A percentile compares a stretch with the other conserved stretches of the same genome.
Conservation (phyloP, 768 basidiomycete species). For the Suillus spraguei region DNA sequence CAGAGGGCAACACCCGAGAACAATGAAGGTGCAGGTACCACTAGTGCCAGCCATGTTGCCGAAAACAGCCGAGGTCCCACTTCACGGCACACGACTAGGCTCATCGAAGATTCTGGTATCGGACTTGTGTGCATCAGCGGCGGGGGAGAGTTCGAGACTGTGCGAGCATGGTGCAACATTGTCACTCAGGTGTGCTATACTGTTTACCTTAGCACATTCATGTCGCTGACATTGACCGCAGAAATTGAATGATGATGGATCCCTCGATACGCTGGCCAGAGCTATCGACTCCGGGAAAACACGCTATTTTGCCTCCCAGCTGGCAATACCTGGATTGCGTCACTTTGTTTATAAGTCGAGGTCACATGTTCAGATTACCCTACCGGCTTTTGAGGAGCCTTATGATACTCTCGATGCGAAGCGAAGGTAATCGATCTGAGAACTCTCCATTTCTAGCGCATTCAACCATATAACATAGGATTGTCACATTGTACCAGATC, state of each 20-base stretch:
- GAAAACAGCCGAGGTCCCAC: constrained; percentile 23
- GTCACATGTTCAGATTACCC: constrained; percentile 85
- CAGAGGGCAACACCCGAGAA: constrained; percentile 10
- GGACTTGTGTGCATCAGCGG: constrained; percentile 82
- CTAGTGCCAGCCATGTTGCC: constrained; percentile 6
- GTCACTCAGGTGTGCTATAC: constrained; percentile 54
- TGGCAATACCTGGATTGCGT: constrained; percentile 87
- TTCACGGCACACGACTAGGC: constrained; percentile 4
- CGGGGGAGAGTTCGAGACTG: constrained; percentile 83
- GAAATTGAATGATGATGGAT: constrained; percentile 67
- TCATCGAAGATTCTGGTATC: constrained; percentile 39
- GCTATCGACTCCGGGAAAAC: constrained; percentile 52
- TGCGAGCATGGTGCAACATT: constrained; percentile 73
- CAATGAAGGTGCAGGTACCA: constrained; percentile 9
- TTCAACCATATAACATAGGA: constrained; percentile 41
- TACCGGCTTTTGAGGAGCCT: constrained; percentile 84
- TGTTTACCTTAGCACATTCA: constrained; percentile 4
- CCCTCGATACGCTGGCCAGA: constrained; percentile 50
- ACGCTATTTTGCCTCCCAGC: constrained; percentile 68
- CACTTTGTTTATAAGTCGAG: constrained; percentile 97
- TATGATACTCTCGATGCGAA: constrained; percentile 66
- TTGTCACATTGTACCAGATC: constrained; percentile 85
- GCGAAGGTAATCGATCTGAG: constrained; percentile 50
- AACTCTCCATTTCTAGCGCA: constrained; percentile 4
- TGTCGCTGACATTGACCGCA: constrained; percentile 30